Evolutionary conservation across 768 basidiomycete species (phyloP).

Genomic region (Mrakia blollopis): DNA sequence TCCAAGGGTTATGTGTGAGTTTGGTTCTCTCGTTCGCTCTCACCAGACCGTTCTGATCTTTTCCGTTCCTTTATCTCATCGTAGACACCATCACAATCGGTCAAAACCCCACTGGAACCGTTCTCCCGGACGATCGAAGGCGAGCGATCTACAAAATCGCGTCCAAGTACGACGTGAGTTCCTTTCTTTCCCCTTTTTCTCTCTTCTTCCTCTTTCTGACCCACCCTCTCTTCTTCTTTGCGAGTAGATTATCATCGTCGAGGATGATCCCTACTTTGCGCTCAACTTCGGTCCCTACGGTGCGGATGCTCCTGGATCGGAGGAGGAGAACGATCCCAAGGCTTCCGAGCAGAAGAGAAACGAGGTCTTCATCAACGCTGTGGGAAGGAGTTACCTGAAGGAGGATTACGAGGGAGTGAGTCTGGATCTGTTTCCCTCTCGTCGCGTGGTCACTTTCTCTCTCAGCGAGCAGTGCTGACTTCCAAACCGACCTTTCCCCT

Average conservation of each 20-base stretch:
- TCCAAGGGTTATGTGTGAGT: slow-evolving; percentile 50
- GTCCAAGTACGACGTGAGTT: slow-evolving; percentile 39
- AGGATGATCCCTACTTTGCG: slow-evolving; percentile 31
- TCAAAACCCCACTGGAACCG: slow-evolving; percentile 55
- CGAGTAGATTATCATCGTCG: slow-evolving; percentile 14
- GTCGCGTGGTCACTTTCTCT: not conserved
- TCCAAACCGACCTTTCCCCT: not conserved
- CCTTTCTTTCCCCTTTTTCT: not conserved
- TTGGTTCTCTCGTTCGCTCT: not conserved
- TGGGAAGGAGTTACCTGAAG: slow-evolving; percentile 24
- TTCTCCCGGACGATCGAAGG: slow-evolving; percentile 50
- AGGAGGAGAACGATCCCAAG: slow-evolving; percentile 27
- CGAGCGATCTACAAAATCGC: slow-evolving; percentile 52
- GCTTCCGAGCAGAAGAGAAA: slow-evolving; percentile 27
- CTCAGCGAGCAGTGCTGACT: not conserved
- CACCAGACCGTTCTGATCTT: not conserved
- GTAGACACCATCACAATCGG: slow-evolving; percentile 34
- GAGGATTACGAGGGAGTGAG: slow-evolving; percentile 28
- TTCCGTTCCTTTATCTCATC: no score
- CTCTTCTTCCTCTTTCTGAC: not conserved
- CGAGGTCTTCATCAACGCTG: slow-evolving; percentile 12
- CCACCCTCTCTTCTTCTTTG: not conserved
- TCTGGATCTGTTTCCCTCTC: not conserved
- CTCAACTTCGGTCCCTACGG: slow-evolving; percentile 32
- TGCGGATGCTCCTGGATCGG: slow-evolving; percentile 5